phyloP scores from a whole-genome alignment of 768 basidiomycete species.

The Suillus subluteus region DNA sequence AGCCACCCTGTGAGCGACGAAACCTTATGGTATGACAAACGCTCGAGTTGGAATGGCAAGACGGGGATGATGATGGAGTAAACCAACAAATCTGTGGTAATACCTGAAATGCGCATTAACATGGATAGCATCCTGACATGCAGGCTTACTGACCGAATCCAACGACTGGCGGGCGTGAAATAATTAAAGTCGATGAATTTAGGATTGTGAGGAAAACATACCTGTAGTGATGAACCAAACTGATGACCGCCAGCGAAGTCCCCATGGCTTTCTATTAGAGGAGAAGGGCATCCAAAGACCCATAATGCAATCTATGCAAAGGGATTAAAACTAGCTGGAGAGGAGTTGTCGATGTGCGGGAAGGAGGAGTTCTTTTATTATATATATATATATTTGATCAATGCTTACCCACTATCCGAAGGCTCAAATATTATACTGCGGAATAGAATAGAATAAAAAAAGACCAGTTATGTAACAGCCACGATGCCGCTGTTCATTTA shows the following conservation, averaged over 20 bases:
- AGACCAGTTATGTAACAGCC: too few species aligned
- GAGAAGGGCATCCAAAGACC: neutral
- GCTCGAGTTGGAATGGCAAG: slow-evolving; percentile 63
- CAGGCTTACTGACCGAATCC: slow-evolving; percentile 44
- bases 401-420: too few species aligned
- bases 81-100: slow-evolving; percentile 56
- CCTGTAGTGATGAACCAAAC: slow-evolving; percentile 57
- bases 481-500: too few species aligned
- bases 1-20: slow-evolving; percentile 63
- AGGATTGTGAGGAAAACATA: slow-evolving; percentile 17
- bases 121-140: neutral
- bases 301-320: neutral
- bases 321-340: slow-evolving; percentile 16
- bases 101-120: slow-evolving; percentile 27
- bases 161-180: slow-evolving; percentile 39
- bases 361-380: slow-evolving; percentile 1
- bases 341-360: slow-evolving; percentile 3
- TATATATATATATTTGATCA: neutral
- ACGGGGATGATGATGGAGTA: slow-evolving; percentile 68
- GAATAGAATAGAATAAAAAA: too few species aligned
- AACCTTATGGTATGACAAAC: slow-evolving; percentile 46
- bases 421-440: too few species aligned
- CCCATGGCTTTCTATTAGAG: slow-evolving; percentile 38
- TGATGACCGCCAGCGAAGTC: slow-evolving; percentile 61
- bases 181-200: slow-evolving; percentile 9